These are phyloP conservation scores for Mucor velutinosus DNA, from an alignment of 371 early-diverging fungal genomes.

Conservation along the genomic window DNA sequence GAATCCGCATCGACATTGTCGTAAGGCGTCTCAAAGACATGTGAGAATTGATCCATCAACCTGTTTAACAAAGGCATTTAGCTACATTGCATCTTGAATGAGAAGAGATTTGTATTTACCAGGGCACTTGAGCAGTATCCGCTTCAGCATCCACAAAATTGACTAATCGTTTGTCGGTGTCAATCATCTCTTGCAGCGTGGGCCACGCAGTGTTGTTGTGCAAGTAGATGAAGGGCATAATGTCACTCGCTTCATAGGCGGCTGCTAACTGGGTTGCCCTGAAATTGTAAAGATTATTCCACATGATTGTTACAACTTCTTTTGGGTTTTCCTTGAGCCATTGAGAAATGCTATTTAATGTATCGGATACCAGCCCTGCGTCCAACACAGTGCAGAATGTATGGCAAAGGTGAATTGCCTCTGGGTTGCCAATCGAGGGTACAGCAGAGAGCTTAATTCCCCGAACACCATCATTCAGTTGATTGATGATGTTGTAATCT, in stretches of 20 bases:
- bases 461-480: slow-evolving; percentile 72
- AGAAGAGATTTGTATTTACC: slow-evolving; percentile 34
- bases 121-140: slow-evolving; percentile 54
- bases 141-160: slow-evolving; percentile 63
- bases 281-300: slow-evolving; percentile 66
- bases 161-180: slow-evolving; percentile 61
- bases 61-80: slow-evolving; percentile 12
- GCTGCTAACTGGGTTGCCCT: slow-evolving; percentile 39
- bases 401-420: slow-evolving; percentile 67
- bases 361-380: slow-evolving; percentile 53
- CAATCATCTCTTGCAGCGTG: slow-evolving; percentile 67
- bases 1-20: slow-evolving; percentile 26
- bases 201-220: slow-evolving; percentile 61
- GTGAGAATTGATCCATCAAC: slow-evolving; percentile 54
- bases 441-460: slow-evolving; percentile 73
- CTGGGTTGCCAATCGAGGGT: slow-evolving; percentile 46
- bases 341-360: slow-evolving; percentile 47
- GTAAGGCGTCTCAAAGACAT: slow-evolving; percentile 61
- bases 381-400: slow-evolving; percentile 60
- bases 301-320: slow-evolving; percentile 73
- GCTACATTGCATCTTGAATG: background rate
- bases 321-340: slow-evolving; percentile 63
- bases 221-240: slow-evolving; percentile 52
- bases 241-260: slow-evolving; percentile 53
- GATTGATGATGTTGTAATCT: slow-evolving; percentile 53